Base-by-base conservation (phyloP, 2,329 filamentous ascomycete genomes). In the Phialemoniopsis sp. region DNA sequence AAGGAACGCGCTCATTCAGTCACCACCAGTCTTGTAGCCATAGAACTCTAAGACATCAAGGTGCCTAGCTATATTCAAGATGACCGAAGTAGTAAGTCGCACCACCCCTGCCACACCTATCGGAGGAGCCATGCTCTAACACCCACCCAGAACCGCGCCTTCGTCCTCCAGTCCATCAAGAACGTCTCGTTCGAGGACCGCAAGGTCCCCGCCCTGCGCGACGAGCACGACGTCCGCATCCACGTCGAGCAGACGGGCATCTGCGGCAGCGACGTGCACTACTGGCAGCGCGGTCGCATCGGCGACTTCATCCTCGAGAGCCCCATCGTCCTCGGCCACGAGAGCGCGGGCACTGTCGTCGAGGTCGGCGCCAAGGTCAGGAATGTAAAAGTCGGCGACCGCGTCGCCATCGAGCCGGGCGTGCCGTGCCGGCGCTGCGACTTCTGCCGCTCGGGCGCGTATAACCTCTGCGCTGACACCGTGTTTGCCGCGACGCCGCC, bases 271-370 rank as follows among this genome's bases (percentile, higher is more conserved):
- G 67, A 72, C 43, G 62, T 70, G 12, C 60, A 68, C 48, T 68
- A 64, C 51, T 72, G 67, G 67, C 58, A 64, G 41, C 85, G 93
- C 62, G 88, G 87, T 55, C 82, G 85, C 56, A 95, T 95, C 63
- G 89, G 89, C 58, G 80, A 87, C 70, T 95, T 89, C 56, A 75
- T 90, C 43, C 80, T 94, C 42, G 51, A 57, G 1, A 61, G 55
- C 3, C 70, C 72, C 10, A 64, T 72, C 5, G 57, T 70, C 5
- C 58, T 72, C 6, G 72, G 72, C 32, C 71, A 73, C 40, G 68
- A 73, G 50, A 60, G 58, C 29, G 53, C 67, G 1, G 68, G 68
- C 4, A 59, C 51, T 0, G 54, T 73, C 15, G 61, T 64, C 6
- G 60, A 66, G 43, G 52, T 64, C 7, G 68, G 67, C 7, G 45